Conservation (phyloP, 2,329 filamentous ascomycete species). For the Fusarium sp. region DNA sequence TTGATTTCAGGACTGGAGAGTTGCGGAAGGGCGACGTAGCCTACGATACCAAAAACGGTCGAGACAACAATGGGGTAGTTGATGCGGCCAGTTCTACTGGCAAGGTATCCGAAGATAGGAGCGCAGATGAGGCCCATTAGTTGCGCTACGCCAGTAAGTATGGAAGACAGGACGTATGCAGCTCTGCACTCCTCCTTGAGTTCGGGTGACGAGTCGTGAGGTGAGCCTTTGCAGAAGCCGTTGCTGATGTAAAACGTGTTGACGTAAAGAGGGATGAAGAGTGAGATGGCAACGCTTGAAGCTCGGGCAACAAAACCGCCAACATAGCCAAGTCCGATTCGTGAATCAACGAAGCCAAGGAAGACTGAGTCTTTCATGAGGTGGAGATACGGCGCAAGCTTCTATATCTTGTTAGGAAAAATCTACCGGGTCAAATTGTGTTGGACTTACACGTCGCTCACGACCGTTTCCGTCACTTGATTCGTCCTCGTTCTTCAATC, state of each 20-base stretch:
- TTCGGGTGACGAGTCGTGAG: slow-evolving; percentile 72
- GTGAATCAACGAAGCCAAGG: slow-evolving; percentile 78
- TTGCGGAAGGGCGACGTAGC: slow-evolving; percentile 81
- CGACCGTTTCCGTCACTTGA: slow-evolving; percentile 26
- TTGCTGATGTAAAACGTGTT: slow-evolving; percentile 89
- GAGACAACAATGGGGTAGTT: slow-evolving; percentile 81
- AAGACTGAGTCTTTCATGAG: slow-evolving; percentile 71
- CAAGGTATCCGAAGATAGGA: slow-evolving; percentile 86
- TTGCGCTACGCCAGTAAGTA: slow-evolving; percentile 89
- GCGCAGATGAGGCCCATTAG: slow-evolving; percentile 85
- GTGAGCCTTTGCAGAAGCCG: slow-evolving; percentile 78
- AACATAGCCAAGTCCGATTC: slow-evolving; percentile 88
- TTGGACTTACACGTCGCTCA: slow-evolving; percentile 43
- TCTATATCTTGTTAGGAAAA: slow-evolving; percentile 33
- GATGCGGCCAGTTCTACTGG: slow-evolving; percentile 71
- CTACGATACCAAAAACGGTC: slow-evolving; percentile 77
- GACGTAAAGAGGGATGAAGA: slow-evolving; percentile 93
- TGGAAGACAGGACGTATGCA: slow-evolving; percentile 88
- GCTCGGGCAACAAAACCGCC: slow-evolving; percentile 95
- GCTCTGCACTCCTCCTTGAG: slow-evolving; percentile 86
- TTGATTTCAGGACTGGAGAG: slow-evolving; percentile 80
- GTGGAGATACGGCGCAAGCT: slow-evolving; percentile 65
- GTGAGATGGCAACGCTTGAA: slow-evolving; percentile 92
- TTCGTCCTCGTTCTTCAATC: slow-evolving; percentile 46
- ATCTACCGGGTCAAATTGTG: not conserved